phyloP scores from a whole-genome alignment of 345 rosid species.

The Camelina sativa region DNA sequence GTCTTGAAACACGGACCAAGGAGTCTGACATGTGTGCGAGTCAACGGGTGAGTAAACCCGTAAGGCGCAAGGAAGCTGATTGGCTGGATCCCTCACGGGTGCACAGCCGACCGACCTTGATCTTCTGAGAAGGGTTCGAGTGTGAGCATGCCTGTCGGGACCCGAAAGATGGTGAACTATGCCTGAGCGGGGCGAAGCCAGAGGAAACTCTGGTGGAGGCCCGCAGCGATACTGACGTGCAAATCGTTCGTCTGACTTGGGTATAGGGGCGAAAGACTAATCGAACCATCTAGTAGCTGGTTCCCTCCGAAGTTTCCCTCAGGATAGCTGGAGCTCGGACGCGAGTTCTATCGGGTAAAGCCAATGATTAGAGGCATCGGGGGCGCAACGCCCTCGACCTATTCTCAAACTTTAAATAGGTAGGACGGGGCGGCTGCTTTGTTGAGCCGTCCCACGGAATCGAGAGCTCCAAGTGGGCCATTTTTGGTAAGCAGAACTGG shows the following conservation, averaged over 20 bases:
- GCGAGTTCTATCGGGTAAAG: background rate
- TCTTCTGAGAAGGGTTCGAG: background rate
- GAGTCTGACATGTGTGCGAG: constrained; percentile 57
- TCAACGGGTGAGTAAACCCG: constrained; percentile 45
- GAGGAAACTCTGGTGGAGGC: constrained; percentile 6
- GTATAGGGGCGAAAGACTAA: constrained; percentile 59
- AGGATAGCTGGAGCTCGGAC: constrained; percentile 20
- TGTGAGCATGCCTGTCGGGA: background rate
- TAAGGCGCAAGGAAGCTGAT: constrained; percentile 7
- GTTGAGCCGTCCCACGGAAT: no score
- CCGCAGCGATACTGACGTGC: constrained; percentile 19
- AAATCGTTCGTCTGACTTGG: constrained; percentile 47
- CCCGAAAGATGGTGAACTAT: constrained; percentile 8
- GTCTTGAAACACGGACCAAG: constrained; percentile 71
- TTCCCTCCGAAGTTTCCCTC: constrained; percentile 58
- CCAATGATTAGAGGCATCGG: background rate
- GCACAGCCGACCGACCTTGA: background rate
- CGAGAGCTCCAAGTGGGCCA: no score
- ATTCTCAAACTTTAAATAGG: background rate
- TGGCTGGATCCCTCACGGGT: constrained; percentile 9
- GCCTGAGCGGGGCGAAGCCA: constrained; percentile 1
- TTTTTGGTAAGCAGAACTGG: no score
- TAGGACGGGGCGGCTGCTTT: no score
- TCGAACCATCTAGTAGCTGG: constrained; percentile 56
- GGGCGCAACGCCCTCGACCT: constrained; percentile 2